These are phyloP conservation scores for Papilionanthe hybrid DNA, from an alignment of 116 monocot genomes.

Conservation along the genomic window DNA sequence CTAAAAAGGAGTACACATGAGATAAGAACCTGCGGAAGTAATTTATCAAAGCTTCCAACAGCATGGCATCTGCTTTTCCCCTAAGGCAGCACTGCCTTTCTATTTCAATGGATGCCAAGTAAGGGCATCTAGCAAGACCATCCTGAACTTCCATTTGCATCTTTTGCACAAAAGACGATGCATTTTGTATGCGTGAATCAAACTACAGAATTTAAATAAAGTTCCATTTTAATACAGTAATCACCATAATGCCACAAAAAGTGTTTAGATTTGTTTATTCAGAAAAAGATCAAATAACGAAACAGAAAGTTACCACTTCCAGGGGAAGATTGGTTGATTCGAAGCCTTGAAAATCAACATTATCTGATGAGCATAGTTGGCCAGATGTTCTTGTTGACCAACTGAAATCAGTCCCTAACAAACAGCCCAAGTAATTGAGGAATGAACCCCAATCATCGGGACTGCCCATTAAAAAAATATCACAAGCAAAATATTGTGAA, in stretches of 20 bases:
- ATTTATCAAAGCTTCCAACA: slow-evolving; percentile 58
- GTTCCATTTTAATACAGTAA: neutral
- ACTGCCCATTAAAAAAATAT: slow-evolving; percentile 46
- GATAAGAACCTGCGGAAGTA: slow-evolving; percentile 73
- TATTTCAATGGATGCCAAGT: slow-evolving; percentile 84
- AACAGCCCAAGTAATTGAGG: slow-evolving; percentile 77
- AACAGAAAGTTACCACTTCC: slow-evolving; percentile 44
- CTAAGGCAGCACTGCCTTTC: slow-evolving; percentile 49
- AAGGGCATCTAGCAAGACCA: slow-evolving; percentile 67
- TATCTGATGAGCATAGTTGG: slow-evolving; percentile 20
- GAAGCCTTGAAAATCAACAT: slow-evolving; percentile 21
- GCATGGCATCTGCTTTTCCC: slow-evolving; percentile 47
- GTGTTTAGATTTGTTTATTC: neutral
- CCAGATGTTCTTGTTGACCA: slow-evolving; percentile 24
- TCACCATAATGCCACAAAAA: neutral
- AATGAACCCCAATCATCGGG: slow-evolving; percentile 98
- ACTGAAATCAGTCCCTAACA: slow-evolving; percentile 62
- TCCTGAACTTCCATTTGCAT: slow-evolving; percentile 38
- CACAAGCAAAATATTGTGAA: slow-evolving; percentile 5
- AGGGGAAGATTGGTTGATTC: slow-evolving; percentile 37
- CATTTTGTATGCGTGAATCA: slow-evolving; percentile 65
- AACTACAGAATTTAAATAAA: slow-evolving; percentile 51
- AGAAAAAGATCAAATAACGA: neutral
- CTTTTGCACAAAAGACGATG: slow-evolving; percentile 55
- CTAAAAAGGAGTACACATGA: slow-evolving; percentile 2